Base-by-base conservation (phyloP, 208 protist species). In the Crithidia thermophila region DNA sequence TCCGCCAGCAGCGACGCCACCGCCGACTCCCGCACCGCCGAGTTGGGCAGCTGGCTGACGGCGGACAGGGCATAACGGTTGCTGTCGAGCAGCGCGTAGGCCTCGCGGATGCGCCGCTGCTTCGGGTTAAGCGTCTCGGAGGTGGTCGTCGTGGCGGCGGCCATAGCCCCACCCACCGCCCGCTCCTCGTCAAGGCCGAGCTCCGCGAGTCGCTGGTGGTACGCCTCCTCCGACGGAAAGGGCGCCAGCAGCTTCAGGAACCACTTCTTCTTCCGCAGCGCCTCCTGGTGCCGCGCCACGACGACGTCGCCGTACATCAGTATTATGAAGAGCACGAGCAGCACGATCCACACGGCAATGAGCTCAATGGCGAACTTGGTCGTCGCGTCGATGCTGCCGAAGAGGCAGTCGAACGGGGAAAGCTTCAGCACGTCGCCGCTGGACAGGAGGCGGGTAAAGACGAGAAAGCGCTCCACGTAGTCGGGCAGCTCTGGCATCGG, bases 51-150 rank as follows among this genome's bases (percentile, higher is more conserved):
- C 62, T 81, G 74, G 13, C 64, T 43, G 18, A 84, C 78, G 5
- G 70, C 67, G 10, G 55, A 20, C 31, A 78, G 49, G 25, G 80
- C 72, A 23, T 62, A 62, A 39, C 67, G 59, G 61, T 85, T 81
- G 64, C 73, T 79, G 56, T 81, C 80, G 21, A 81, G 55, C 25
- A 82, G 67, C 30, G 75, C 72, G 67, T 81, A 85, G 39, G 79
- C 73, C 46, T 81, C 60, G 5, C 75, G 65, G 2, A 85, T 68
- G 11, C 58, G 55, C 5, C 39, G n/a, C 34, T 80, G 74, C 64
- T 76, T 63, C 9, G 63, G 31, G 51, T 80, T 61, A n/a, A 73
- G 50, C 18, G 74, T 60, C 6, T 75, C 73, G 8, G n/a, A n/a
- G n/a, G n/a, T n/a, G n/a, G n/a, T n/a, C n/a, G n/a, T n/a, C n/a